Percentiles rank a stretch among this genome's conserved stretches.
These are phyloP conservation scores for Entomortierella lignicola DNA, from an alignment of 192 early-diverging fungal genomes.

Conservation along the genomic window DNA sequence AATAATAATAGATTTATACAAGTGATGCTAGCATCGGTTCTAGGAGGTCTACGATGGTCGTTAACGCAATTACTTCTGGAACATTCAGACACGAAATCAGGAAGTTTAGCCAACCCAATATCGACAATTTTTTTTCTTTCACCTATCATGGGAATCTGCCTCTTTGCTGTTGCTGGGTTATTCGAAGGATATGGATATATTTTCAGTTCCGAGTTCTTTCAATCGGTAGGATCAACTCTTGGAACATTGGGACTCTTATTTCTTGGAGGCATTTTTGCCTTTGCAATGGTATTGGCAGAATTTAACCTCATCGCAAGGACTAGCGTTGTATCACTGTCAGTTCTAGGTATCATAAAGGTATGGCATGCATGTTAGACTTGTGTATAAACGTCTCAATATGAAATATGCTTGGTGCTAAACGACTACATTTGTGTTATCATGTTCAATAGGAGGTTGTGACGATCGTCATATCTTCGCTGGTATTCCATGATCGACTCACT, in stretches of 20 bases:
- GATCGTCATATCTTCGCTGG: slow-evolving; percentile 73
- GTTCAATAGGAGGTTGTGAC: slow-evolving; percentile 86
- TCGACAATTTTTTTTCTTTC: slow-evolving; percentile 87
- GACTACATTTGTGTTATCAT: neutral
- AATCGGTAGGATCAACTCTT: slow-evolving; percentile 48
- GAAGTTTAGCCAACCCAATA: slow-evolving; percentile 90
- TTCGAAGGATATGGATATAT: slow-evolving; percentile 72
- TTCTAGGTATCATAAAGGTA: slow-evolving; percentile 85
- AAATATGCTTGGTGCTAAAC: neutral
- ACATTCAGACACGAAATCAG: slow-evolving; percentile 61
- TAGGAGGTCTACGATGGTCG: slow-evolving; percentile 91
- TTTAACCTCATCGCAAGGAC: slow-evolving; percentile 88
- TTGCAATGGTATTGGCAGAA: slow-evolving; percentile 90
- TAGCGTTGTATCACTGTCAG: slow-evolving; percentile 87
- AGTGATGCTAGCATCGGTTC: slow-evolving; percentile 81
- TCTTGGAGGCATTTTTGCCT: slow-evolving; percentile 87
- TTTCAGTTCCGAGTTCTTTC: slow-evolving; percentile 67
- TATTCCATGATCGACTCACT: slow-evolving; percentile 88
- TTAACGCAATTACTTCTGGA: slow-evolving; percentile 88
- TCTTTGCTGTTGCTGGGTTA: slow-evolving; percentile 71
- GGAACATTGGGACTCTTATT: slow-evolving; percentile 67
- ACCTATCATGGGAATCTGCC: slow-evolving; percentile 80
- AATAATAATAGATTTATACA: slow-evolving; percentile 65
- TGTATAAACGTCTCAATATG: no score
- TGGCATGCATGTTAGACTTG: neutral